These are phyloP conservation scores for Dunaliella primolecta DNA, from an alignment of 139 green algal genomes.

Conservation along the genomic window DNA sequence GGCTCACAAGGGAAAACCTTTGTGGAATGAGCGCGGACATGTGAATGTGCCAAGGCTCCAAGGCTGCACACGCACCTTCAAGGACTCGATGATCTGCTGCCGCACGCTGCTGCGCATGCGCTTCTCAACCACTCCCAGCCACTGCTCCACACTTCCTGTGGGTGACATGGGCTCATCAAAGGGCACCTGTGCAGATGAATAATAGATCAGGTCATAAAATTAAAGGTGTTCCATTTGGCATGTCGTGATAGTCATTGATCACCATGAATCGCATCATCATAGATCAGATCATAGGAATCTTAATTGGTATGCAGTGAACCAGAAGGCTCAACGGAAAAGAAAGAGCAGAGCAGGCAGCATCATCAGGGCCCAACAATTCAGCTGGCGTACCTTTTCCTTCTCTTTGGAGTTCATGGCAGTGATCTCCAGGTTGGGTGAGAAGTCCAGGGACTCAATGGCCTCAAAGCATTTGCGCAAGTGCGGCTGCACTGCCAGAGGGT, in stretches of 20 bases:
- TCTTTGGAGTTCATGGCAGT: slow-evolving; percentile 69
- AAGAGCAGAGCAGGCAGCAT: no score
- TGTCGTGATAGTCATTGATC: no score
- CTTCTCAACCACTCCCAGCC: slow-evolving; percentile 71
- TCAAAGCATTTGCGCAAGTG: slow-evolving; percentile 87
- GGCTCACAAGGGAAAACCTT: no score
- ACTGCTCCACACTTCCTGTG: slow-evolving; percentile 61
- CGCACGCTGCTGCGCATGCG: slow-evolving; percentile 66
- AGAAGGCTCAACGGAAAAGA: no score
- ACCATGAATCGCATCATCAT: no score
- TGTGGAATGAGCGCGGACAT: no score
- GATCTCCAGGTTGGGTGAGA: slow-evolving; percentile 67
- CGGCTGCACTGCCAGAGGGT: slow-evolving; percentile 72
- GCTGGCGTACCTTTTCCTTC: slow-evolving; percentile 59
- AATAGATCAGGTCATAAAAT: no score
- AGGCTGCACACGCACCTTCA: slow-evolving; percentile 14
- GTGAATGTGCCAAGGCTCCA: no score
- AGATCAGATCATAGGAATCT: no score
- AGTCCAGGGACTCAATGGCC: slow-evolving; percentile 75
- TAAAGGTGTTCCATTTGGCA: no score
- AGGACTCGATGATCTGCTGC: slow-evolving; percentile 40
- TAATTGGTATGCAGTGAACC: no score
- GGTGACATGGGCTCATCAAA: slow-evolving; percentile 65
- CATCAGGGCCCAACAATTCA: no score
- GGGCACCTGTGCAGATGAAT: slow-evolving; percentile 38